phyloP scores from a whole-genome alignment of 2,329 filamentous ascomycete genomes.

The Colletotrichum sojae region DNA sequence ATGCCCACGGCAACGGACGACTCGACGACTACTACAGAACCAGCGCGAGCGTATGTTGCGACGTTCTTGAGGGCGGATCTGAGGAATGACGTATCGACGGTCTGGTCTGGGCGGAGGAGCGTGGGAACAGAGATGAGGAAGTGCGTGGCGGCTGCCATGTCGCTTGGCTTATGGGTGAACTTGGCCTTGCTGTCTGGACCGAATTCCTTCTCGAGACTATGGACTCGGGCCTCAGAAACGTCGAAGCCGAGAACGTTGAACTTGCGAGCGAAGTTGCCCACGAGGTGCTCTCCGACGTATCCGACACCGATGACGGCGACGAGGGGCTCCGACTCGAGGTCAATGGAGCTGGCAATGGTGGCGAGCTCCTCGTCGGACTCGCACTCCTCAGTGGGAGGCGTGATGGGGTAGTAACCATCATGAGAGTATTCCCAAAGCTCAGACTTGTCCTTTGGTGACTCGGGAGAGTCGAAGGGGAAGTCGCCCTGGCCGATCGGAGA shows the following conservation, averaged over 20 bases:
- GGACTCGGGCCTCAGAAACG: slow-evolving; percentile 57
- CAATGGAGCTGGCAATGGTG: slow-evolving; percentile 34
- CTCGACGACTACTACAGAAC: slow-evolving; percentile 66
- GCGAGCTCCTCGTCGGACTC: slow-evolving; percentile 42
- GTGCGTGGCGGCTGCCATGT: slow-evolving; percentile 61
- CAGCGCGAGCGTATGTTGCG: slow-evolving; percentile 55
- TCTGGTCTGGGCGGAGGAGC: slow-evolving; percentile 60
- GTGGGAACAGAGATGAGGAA: slow-evolving; percentile 70
- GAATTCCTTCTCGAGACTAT: slow-evolving; percentile 50
- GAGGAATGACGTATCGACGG: slow-evolving; percentile 63
- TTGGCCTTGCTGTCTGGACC: slow-evolving; percentile 47
- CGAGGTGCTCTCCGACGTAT: slow-evolving; percentile 66
- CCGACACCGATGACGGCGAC: slow-evolving; percentile 67
- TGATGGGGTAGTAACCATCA: slow-evolving; percentile 39
- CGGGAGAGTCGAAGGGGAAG: slow-evolving; percentile 28
- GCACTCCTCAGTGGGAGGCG: slow-evolving; percentile 41
- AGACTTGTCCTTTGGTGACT: slow-evolving; percentile 13
- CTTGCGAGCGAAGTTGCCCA: slow-evolving; percentile 56
- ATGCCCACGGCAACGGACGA: slow-evolving; percentile 69
- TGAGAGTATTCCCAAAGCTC: slow-evolving; percentile 33
- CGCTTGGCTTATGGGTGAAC: slow-evolving; percentile 53
- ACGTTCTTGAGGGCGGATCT: slow-evolving; percentile 60
- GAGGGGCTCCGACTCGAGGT: slow-evolving; percentile 48
- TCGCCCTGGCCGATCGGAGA: slow-evolving; percentile 30
- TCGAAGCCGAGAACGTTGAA: slow-evolving; percentile 64